Evolutionary conservation across 345 rosid species (phyloP).

Genomic region (Toxicodendron radicans): DNA sequence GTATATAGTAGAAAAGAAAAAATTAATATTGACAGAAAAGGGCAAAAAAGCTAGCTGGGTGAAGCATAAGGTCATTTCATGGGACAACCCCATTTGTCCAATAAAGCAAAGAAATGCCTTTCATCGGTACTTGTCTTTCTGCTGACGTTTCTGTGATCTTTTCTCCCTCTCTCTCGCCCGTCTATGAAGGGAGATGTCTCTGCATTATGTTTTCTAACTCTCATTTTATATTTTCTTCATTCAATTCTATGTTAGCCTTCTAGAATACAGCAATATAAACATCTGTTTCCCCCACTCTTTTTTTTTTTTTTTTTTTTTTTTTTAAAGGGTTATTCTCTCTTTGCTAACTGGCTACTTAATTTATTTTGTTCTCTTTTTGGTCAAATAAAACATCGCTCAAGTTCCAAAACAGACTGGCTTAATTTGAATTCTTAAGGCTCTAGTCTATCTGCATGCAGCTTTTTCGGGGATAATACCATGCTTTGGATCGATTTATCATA

Average conservation of each 20-base stretch:
- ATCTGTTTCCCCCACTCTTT: background rate
- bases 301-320: too few species aligned
- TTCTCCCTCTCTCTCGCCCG: slow-evolving; percentile 24
- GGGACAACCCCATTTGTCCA: slow-evolving; percentile 47
- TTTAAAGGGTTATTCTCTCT: too few species aligned
- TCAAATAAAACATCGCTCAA: background rate
- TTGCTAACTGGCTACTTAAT: background rate
- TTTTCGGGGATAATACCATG: background rate
- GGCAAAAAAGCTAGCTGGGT: slow-evolving; percentile 24
- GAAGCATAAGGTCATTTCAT: slow-evolving; percentile 42
- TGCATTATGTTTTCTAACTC: background rate
- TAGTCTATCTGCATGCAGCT: background rate
- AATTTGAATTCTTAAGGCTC: too few species aligned
- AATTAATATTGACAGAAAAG: background rate
- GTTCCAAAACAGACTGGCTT: background rate
- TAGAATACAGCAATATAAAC: background rate
- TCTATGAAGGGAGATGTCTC: slow-evolving; percentile 29
- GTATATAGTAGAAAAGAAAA: background rate
- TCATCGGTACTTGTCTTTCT: slow-evolving; percentile 34
- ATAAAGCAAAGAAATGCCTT: slow-evolving; percentile 26
- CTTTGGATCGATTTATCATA: background rate
- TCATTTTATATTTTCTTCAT: background rate
- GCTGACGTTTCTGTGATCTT: slow-evolving; percentile 11
- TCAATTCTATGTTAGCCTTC: slow-evolving; percentile 13
- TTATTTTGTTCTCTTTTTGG: background rate